Percentiles rank a stretch among this genome's conserved stretches.
These are phyloP conservation scores for Tuber aestivum DNA, from an alignment of 495 filamentous ascomycete genomes.

Conservation along the genomic window DNA sequence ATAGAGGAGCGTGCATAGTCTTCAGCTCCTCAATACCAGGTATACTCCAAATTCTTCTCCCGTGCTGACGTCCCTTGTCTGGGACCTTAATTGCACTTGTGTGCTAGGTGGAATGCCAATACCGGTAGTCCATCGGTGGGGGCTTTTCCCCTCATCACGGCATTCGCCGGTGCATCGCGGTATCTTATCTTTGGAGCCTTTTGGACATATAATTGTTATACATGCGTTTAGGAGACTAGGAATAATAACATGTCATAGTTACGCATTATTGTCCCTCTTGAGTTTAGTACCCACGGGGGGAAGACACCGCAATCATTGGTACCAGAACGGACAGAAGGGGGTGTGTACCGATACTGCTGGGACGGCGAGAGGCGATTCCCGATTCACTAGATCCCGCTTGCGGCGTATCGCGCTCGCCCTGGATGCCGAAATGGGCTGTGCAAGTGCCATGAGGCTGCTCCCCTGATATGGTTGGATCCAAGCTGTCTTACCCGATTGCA, in stretches of 20 bases:
- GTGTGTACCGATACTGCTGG: not conserved
- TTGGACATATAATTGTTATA: not conserved
- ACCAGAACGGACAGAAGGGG: not conserved
- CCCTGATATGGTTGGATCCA: not conserved
- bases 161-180: not conserved
- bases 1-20: not conserved
- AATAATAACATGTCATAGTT: not conserved
- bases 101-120: not conserved
- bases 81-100: not conserved
- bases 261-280: not conserved
- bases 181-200: not conserved
- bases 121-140: not conserved
- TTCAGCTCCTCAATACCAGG: not conserved
- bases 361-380: not conserved
- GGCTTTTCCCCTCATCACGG: not conserved
- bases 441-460: not conserved
- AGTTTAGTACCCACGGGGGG: not conserved
- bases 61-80: not conserved
- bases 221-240: not conserved
- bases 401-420: not conserved
- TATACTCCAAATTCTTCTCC: not conserved
- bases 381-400: not conserved
- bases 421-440: not conserved
- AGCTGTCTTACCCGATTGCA: not conserved
- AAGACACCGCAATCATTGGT: not conserved